A percentile compares a stretch with the other conserved stretches of the same genome.
Conservation (phyloP, 2,329 filamentous ascomycete genomes). For the Sporothrix pseudoabietina region DNA sequence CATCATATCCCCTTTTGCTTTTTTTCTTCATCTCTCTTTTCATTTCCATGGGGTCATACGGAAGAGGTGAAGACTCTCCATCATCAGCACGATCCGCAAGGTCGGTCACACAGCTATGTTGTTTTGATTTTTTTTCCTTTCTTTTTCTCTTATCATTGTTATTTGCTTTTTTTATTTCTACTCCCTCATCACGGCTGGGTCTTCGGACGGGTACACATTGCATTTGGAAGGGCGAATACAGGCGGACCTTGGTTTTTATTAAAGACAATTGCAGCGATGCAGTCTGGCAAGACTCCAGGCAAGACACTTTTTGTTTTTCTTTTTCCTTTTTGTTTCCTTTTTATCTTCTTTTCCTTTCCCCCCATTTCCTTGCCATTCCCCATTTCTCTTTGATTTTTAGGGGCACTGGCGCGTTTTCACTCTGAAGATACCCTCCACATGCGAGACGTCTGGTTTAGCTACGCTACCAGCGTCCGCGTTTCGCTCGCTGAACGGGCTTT, state of each 20-base stretch:
- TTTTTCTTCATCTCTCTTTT: conserved; percentile 38
- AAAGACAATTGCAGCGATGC: conserved; percentile 36
- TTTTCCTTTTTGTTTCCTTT: conserved; percentile 28
- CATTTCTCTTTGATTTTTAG: conserved; percentile 34
- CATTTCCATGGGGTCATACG: conserved; percentile 43
- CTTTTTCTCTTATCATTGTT: conserved; percentile 13
- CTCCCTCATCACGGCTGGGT: conserved; percentile 58
- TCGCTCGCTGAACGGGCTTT: conserved; percentile 29
- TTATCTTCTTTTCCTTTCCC: conserved; percentile 23
- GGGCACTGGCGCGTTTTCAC: conserved; percentile 34
- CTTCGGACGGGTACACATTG: conserved; percentile 55
- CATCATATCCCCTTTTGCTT: conserved; percentile 39
- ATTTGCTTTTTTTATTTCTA: conserved; percentile 38
- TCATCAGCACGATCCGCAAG: conserved; percentile 50
- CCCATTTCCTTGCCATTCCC: conserved; percentile 36
- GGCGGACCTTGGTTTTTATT: conserved; percentile 47
- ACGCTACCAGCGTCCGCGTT: conserved; percentile 15
- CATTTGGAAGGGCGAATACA: conserved; percentile 57
- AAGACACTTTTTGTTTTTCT: conserved; percentile 20
- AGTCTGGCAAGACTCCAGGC: conserved; percentile 31
- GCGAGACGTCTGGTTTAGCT: conserved; percentile 20
- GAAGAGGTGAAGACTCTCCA: conserved; percentile 33
- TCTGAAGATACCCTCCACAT: conserved; percentile 31
- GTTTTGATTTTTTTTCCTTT: conserved; percentile 31
- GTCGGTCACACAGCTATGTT: conserved; percentile 47